Conservation (phyloP, 73 alveolate species). For the Stentor roeselii region DNA sequence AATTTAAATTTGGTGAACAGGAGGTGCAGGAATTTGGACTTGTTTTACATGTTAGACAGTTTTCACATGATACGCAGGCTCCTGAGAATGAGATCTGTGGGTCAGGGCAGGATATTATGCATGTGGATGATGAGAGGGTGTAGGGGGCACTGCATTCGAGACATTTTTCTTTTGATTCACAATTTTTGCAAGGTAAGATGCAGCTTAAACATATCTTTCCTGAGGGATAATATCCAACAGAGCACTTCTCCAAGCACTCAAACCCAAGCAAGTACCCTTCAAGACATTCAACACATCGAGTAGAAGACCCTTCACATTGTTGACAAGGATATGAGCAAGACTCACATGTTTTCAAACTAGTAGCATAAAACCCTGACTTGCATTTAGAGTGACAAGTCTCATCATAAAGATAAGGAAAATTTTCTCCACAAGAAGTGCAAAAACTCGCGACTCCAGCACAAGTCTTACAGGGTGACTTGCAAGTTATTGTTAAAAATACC, state of each 20-base stretch:
- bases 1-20: background rate
- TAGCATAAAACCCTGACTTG: background rate
- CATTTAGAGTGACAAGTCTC: background rate
- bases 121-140: background rate
- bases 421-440: background rate
- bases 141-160: background rate
- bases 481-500: no score
- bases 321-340: background rate
- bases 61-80: background rate
- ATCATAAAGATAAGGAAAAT: background rate
- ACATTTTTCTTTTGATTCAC: background rate
- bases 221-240: background rate
- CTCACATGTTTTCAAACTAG: background rate
- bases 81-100: background rate
- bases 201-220: background rate
- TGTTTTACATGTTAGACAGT: background rate
- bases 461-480: background rate
- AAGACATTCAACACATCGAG: background rate
- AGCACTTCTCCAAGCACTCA: background rate
- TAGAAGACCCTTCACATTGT: background rate
- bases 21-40: background rate
- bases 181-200: background rate
- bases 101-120: background rate
- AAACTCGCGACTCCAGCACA: background rate
- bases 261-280: background rate